A percentile compares a stretch with the other conserved stretches of the same genome.
Evolutionary conservation across 768 basidiomycete species (phyloP).

Genomic region (Neoboletus brunneissimus): DNA sequence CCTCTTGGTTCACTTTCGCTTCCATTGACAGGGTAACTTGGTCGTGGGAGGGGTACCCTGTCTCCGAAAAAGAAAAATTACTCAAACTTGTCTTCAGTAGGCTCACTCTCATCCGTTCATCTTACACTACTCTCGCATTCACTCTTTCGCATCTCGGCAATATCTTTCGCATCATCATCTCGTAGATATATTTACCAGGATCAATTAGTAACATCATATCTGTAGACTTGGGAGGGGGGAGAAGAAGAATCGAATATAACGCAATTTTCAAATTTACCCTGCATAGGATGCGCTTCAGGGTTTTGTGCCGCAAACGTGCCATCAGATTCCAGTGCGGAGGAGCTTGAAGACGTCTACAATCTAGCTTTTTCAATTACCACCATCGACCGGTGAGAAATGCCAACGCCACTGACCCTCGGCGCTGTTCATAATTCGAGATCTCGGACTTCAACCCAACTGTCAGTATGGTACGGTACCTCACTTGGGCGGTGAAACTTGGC

Average conservation of each 20-base stretch:
- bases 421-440: too few species aligned
- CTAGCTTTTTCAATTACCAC: too few species aligned
- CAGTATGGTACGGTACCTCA: too few species aligned
- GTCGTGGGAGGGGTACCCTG: slow-evolving; percentile 6
- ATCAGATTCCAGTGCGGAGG: too few species aligned
- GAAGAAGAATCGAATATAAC: slow-evolving; percentile 17
- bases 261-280: background rate
- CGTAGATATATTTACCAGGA: slow-evolving; percentile 21
- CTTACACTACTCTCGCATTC: slow-evolving; percentile 1
- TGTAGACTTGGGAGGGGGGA: slow-evolving; percentile 19
- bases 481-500: too few species aligned
- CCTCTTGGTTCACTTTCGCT: background rate
- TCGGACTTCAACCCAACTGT: too few species aligned
- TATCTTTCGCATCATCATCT: slow-evolving; percentile 6
- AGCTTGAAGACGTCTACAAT: too few species aligned
- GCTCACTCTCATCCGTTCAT: background rate
- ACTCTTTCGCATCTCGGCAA: slow-evolving; percentile 3
- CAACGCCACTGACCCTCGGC: too few species aligned
- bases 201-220: slow-evolving; percentile 24
- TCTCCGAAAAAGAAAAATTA: background rate
- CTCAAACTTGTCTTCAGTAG: background rate
- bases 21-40: background rate
- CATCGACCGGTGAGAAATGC: too few species aligned
- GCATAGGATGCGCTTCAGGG: background rate
- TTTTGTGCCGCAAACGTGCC: too few species aligned